phyloP scores from a whole-genome alignment of 2,329 filamentous ascomycete genomes.

The Lachnellula hyalina region DNA sequence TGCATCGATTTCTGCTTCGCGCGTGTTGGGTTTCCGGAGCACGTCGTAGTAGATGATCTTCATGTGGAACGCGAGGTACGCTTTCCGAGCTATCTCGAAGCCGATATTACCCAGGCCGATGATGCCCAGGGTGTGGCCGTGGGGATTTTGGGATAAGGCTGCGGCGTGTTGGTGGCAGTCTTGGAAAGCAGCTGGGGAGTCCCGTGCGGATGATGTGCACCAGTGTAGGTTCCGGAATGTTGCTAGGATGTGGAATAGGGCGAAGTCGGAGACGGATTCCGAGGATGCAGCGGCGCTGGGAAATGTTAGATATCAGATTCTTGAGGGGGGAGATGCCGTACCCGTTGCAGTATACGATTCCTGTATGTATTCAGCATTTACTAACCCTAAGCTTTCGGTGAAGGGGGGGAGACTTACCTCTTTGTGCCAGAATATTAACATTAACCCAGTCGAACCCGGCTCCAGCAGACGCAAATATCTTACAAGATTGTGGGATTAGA shows the following conservation, averaged over 20 bases:
- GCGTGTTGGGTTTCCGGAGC: slow-evolving; percentile 34
- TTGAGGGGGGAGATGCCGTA: slow-evolving; percentile 1
- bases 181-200: slow-evolving; percentile 38
- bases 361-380: slow-evolving; percentile 12
- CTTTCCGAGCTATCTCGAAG: slow-evolving; percentile 55
- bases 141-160: slow-evolving; percentile 57
- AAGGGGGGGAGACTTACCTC: slow-evolving; percentile 32
- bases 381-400: not conserved
- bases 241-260: slow-evolving; percentile 62
- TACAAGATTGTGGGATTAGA: slow-evolving; percentile 46
- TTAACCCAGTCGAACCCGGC: slow-evolving; percentile 62
- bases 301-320: slow-evolving; percentile 2
- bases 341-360: slow-evolving; percentile 67
- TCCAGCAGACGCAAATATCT: slow-evolving; percentile 54
- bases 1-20: slow-evolving; percentile 41
- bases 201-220: slow-evolving; percentile 31
- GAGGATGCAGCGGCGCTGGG: slow-evolving; percentile 57
- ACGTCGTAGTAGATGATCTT: slow-evolving; percentile 59
- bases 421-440: slow-evolving; percentile 52
- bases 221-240: slow-evolving; percentile 65
- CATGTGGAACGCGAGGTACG: slow-evolving; percentile 58
- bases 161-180: slow-evolving; percentile 57
- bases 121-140: slow-evolving; percentile 55
- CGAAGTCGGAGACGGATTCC: slow-evolving; percentile 68
- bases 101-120: slow-evolving; percentile 66